phyloP scores from a whole-genome alignment of 257 asterid species.

The Penstemon davidsonii region DNA sequence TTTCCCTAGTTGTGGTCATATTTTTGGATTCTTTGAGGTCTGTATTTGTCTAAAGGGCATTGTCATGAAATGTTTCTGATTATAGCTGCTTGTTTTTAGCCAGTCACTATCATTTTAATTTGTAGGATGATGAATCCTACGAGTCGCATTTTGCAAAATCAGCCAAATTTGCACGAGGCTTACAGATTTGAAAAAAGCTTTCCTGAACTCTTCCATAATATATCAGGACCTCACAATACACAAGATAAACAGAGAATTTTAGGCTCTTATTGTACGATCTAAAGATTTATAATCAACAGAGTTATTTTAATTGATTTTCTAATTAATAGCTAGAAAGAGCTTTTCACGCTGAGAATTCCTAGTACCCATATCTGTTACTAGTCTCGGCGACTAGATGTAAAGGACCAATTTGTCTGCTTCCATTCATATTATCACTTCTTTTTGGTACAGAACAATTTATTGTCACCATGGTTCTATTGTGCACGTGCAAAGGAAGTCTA shows the following conservation, averaged over 20 bases:
- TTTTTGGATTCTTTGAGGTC: constrained; percentile 10
- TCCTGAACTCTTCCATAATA: neutral
- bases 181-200: neutral
- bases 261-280: neutral
- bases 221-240: neutral
- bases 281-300: neutral
- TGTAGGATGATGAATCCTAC: too few relatives aligned
- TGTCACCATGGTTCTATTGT: neutral
- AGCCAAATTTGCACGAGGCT: too few relatives aligned
- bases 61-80: neutral
- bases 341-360: neutral
- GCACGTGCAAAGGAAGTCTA: neutral
- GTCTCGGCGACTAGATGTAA: constrained; percentile 11
- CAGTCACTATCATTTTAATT: too few relatives aligned
- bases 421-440: neutral
- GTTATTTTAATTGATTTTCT: neutral
- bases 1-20: neutral
- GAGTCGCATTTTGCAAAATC: too few relatives aligned
- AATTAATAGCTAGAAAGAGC: neutral
- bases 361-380: constrained; percentile 7
- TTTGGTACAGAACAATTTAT: neutral
- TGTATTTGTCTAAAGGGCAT: constrained; percentile 3
- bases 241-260: neutral
- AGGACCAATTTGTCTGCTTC: neutral
- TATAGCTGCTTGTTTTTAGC: too few relatives aligned